Evolutionary conservation across 179 eudicot genomes (phyloP), one percentile per base, ranked within the genome.

Genomic region (Silene noctiflora): DNA sequence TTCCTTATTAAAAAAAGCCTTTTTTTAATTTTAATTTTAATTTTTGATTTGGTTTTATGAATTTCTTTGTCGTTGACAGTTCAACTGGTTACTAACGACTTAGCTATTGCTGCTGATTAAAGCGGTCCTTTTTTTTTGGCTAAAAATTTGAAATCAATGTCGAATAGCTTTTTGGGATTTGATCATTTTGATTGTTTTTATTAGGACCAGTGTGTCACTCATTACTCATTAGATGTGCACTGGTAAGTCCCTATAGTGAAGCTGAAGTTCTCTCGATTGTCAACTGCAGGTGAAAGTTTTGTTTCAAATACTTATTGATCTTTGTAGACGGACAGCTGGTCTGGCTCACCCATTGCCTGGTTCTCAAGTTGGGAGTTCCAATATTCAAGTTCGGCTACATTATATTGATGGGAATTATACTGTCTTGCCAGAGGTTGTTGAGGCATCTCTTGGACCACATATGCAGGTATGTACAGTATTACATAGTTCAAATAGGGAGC

Each of bases 391-490:
- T 77, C 97, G 97, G 71, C 88, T 94, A 71, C 98, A 94, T 82
- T 89, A 89, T 78, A 91, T 94, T 69, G 93, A 94, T 70, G 98
- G 98, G 69, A 94, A 91, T 79, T 92, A 92, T 74, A 94, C 97
- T 0, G 98, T 94, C 67, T 82, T 91, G 72, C 98, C 98, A 27
- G 97, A 94, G 84, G 97, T 94, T 76, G 98, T 94, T 39, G 97
- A 94, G 86, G 98, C 98, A 82, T 88, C 98, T 24, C 97, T 94
- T 74, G 96, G 98, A 67, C 98, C 98, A 67, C 98, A 94, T 81
- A 94, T 92, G 98, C 98, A 94, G 96, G 97, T 92, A 88, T 11
- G 12, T 71, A 20, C 33, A 29, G 58, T 16, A 56, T 56, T 9
- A n/a, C 60, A 42, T 53, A 24, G 59, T 67, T 73, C 8, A 29